Evolutionary conservation across 768 basidiomycete genomes (phyloP).

Genomic region (Panaeolus cyanescens): DNA sequence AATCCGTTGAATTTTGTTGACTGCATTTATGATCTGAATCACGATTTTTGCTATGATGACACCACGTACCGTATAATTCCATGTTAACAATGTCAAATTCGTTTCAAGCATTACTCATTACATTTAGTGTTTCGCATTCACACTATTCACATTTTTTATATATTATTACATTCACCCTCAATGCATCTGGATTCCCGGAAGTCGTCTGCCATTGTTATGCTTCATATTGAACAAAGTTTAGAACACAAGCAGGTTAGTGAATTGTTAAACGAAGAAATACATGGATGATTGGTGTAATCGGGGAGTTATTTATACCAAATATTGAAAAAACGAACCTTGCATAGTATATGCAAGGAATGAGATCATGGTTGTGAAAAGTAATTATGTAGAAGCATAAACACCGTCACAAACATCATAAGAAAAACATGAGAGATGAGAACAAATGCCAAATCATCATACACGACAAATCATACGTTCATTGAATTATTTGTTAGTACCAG

Average conservation of each 20-base stretch:
- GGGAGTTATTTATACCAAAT: not conserved
- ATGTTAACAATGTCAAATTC: not conserved
- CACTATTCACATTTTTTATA: too few species aligned
- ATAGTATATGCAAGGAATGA: too few species aligned
- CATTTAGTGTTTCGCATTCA: too few species aligned
- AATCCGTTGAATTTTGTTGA: not conserved
- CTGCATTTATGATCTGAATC: not conserved
- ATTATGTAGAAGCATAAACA: conserved; percentile 16
- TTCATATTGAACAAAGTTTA: not conserved
- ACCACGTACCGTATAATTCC: not conserved
- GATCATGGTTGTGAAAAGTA: not conserved
- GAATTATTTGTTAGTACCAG: conserved; percentile 36
- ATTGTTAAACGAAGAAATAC: not conserved
- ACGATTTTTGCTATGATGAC: not conserved
- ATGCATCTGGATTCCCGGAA: not conserved
- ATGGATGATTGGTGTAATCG: not conserved
- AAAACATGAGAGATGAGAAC: not conserved
- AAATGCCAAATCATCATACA: not conserved
- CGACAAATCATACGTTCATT: not conserved
- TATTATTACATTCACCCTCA: not conserved
- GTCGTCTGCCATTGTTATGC: too few species aligned
- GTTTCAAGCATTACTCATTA: too few species aligned
- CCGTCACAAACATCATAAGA: conserved; percentile 13
- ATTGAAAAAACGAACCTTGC: too few species aligned
- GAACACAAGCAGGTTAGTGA: not conserved